Base-by-base conservation (phyloP, 2,329 filamentous ascomycete species). In the Paradendryphiella salina region DNA sequence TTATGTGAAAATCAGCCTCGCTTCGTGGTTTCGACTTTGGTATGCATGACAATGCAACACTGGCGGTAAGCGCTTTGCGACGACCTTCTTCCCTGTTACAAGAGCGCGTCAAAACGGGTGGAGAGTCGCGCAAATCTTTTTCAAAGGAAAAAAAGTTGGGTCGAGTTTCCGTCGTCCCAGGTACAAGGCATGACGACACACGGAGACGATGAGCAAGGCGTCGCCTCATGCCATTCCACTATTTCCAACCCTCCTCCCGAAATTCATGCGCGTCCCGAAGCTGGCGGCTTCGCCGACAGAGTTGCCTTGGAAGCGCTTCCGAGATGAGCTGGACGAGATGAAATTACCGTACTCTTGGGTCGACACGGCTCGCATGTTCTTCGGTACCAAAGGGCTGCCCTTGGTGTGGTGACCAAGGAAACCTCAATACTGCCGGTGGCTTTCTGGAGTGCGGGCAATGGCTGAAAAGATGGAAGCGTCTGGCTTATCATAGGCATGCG, bases 371-470 rank as follows among this genome's bases (percentile, higher is more conserved):
- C 36, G 37, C 34, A 38, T 50, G 41, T 51, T 28, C 26, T 32
- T 46, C 18, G 26, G 33, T 31, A 28, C 15, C 48, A 47, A 51
- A 51, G 43, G 48, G 37, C 26, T 34, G 38, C 43, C 48, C 48
- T 51, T 46, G 20, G 36, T 37, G 48, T 47, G 37, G 43, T 39
- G 42, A 44, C 29, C 36, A 46, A 21, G 18, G 33, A 13, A 32
- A 18, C 15, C 14, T 43, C n/a, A 23, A 37, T 51, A 51, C 48
- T 41, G 42, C 48, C 42, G 48, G 43, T 47, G 43, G 48, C 42
- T 41, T 26, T 9, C 32, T 11, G 32, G 31, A 33, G 18, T 28
- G 17, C 43, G 36, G 37, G 31, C 8, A 6, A 9, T 26, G 23
- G 23, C 23, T 28, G 14, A 36, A n/a, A 21, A 29, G 11, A 15